Conservation (phyloP, 805 yeast genomes). For the Ogataea philodendri region DNA sequence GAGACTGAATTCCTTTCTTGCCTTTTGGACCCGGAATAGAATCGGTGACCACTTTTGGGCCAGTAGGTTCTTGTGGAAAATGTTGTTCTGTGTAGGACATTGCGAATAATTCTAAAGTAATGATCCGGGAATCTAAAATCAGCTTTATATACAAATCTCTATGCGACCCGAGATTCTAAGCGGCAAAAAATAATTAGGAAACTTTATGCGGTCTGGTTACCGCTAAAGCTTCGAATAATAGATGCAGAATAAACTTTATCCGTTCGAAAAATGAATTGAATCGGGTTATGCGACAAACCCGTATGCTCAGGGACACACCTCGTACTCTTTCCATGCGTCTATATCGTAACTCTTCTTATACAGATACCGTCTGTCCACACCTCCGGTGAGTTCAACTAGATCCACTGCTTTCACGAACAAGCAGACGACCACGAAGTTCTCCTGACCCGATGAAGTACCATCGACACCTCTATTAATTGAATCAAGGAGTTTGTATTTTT, state of each 20-base stretch:
- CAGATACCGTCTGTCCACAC: slow-evolving; percentile 48
- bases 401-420: slow-evolving; percentile 72
- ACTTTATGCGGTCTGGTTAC: slow-evolving; percentile 1
- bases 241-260: too few species aligned
- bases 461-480: slow-evolving; percentile 80
- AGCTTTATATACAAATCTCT: too few species aligned
- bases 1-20: slow-evolving; percentile 46
- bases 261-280: too few species aligned
- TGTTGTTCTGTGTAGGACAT: slow-evolving; percentile 44
- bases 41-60: slow-evolving; percentile 59
- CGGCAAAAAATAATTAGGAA: slow-evolving; percentile 10
- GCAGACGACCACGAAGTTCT: slow-evolving; percentile 67
- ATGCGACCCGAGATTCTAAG: too few species aligned
- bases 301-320: slow-evolving; percentile 79
- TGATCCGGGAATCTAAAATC: too few species aligned
- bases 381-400: slow-evolving; percentile 52
- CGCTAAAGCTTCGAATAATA: background rate
- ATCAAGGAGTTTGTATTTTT: slow-evolving; percentile 58
- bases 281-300: too few species aligned
- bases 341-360: slow-evolving; percentile 48
- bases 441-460: slow-evolving; percentile 63
- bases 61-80: slow-evolving; percentile 79
- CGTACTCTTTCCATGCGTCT: slow-evolving; percentile 73
- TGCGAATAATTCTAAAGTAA: background rate
- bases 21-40: slow-evolving; percentile 78